phyloP scores from a whole-genome alignment of 306 rosid species.

The Sesbania bispinosa region DNA sequence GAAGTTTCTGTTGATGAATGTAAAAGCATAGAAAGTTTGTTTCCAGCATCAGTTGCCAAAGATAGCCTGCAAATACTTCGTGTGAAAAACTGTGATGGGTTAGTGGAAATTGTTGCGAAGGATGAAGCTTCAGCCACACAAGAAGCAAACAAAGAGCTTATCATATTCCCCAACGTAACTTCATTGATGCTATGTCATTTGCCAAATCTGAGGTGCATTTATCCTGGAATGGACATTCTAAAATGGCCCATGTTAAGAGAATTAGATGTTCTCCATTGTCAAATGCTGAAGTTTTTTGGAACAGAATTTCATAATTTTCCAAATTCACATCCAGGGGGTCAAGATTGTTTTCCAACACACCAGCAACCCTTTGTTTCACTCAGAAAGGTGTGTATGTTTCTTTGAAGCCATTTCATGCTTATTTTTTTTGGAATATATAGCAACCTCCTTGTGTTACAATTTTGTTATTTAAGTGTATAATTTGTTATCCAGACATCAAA shows the following conservation, averaged over 20 bases:
- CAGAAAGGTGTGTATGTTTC: not conserved
- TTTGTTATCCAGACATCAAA: too few species aligned
- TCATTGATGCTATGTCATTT: not conserved
- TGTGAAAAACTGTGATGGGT: not conserved
- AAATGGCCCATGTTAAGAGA: not conserved
- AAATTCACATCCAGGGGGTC: not conserved
- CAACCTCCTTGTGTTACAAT: too few species aligned
- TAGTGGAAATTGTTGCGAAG: not conserved
- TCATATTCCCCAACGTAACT: not conserved
- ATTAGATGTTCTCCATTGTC: not conserved
- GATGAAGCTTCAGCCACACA: not conserved
- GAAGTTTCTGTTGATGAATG: not conserved
- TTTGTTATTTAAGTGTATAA: too few species aligned
- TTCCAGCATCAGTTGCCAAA: too few species aligned
- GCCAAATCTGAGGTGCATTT: not conserved
- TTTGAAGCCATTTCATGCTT: not conserved
- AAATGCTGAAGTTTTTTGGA: not conserved
- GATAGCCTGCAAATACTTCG: too few species aligned
- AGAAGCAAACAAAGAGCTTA: not conserved
- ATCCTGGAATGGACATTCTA: not conserved
- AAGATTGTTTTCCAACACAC: not conserved
- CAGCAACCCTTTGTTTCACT: not conserved
- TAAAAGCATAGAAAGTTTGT: too few species aligned
- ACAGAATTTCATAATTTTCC: not conserved
- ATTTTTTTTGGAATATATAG: too few species aligned